Percentiles rank a stretch among this genome's conserved stretches.
Evolutionary conservation across 345 rosid genomes (phyloP).

Genomic region (Gossypium mustelinum): DNA sequence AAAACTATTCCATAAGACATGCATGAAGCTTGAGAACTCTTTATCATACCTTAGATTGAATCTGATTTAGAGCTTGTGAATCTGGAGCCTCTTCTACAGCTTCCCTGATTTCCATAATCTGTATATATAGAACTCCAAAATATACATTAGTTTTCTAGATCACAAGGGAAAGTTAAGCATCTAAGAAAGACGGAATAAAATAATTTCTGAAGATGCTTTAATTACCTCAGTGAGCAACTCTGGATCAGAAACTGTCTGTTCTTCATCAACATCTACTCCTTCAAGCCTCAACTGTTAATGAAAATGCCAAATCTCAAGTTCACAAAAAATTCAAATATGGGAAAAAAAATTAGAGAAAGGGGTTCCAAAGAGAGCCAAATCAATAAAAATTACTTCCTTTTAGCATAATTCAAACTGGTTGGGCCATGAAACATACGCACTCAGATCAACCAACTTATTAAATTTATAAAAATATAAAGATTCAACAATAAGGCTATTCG

Average conservation of each 20-base stretch:
- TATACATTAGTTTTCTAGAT: not conserved
- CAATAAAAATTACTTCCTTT: constrained; percentile 8
- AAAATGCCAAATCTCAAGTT: not conserved
- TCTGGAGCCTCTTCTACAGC: constrained; percentile 74
- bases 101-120: constrained; percentile 95
- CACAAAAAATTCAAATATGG: constrained; percentile 4
- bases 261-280: constrained; percentile 72
- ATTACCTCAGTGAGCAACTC: constrained; percentile 70
- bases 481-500: not conserved
- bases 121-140: constrained; percentile 20
- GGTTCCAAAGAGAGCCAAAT: not conserved
- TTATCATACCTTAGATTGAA: constrained; percentile 52
- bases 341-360: not conserved
- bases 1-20: not conserved
- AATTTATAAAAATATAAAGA: not conserved
- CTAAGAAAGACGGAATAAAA: not conserved
- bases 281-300: constrained; percentile 59
- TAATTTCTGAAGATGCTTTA: not conserved
- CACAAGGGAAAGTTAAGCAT: not conserved
- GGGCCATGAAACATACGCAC: not conserved
- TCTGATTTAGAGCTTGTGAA: constrained; percentile 49
- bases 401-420: not conserved
- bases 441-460: not conserved
- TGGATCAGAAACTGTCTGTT: constrained; percentile 84
- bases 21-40: not conserved